Conservation (phyloP, 2,329 filamentous ascomycete genomes). For the Aureobasidium sp. region DNA sequence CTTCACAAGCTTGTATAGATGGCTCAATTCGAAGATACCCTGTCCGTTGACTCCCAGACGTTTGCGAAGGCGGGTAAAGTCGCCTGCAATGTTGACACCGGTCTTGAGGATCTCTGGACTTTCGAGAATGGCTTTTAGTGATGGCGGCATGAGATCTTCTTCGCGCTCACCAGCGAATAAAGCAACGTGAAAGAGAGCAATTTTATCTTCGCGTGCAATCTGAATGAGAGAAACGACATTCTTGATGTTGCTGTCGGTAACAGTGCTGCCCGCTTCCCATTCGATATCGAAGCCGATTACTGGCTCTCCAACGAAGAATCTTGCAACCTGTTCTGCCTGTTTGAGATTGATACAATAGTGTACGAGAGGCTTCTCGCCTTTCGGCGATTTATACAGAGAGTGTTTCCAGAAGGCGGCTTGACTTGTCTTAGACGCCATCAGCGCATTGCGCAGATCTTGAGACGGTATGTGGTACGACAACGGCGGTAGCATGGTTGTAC, state of each 20-base stretch:
- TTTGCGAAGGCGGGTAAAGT: constrained; percentile 57
- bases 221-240: constrained; percentile 76
- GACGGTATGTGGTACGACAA: constrained; percentile 11
- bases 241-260: constrained; percentile 41
- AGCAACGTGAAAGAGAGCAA: constrained; percentile 77
- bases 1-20: constrained; percentile 72
- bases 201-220: constrained; percentile 66
- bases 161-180: constrained; percentile 38
- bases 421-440: constrained; percentile 7
- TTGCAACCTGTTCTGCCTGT: constrained; percentile 58
- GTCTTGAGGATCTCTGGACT: constrained; percentile 62
- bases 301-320: constrained; percentile 61
- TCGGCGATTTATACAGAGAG: constrained; percentile 54
- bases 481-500: background rate
- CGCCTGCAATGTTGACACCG: constrained; percentile 69
- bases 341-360: constrained; percentile 69
- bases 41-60: constrained; percentile 57
- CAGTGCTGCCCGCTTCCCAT: constrained; percentile 53
- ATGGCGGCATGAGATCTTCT: constrained; percentile 59
- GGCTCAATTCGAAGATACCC: constrained; percentile 73
- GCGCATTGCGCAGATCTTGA: constrained; percentile 2
- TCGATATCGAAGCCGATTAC: constrained; percentile 87
- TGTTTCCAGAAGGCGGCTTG: constrained; percentile 51
- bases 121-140: constrained; percentile 66
- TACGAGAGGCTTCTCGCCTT: constrained; percentile 53